Percentiles rank a stretch among this genome's conserved stretches.
phyloP scores from a whole-genome alignment of 2,329 filamentous ascomycete species.

The Ophiocordyceps polyrhachis-furcata region DNA sequence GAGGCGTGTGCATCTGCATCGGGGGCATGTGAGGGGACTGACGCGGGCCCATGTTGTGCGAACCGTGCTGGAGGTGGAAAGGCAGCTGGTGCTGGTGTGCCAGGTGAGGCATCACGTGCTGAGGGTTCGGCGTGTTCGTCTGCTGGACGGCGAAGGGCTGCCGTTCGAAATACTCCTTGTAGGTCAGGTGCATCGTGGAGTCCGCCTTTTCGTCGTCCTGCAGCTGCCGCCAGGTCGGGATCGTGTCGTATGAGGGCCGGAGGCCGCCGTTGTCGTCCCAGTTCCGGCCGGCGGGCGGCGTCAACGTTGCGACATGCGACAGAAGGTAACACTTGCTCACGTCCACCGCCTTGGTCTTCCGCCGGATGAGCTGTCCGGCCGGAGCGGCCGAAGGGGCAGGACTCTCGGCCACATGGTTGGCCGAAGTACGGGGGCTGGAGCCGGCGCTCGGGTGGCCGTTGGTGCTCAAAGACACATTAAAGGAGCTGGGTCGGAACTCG shows the following conservation, averaged over 20 bases:
- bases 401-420: conserved; percentile 26
- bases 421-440: conserved; percentile 51
- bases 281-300: conserved; percentile 34
- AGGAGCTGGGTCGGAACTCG: conserved; percentile 75
- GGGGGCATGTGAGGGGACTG: conserved; percentile 59
- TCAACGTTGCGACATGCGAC: conserved; percentile 32
- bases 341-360: conserved; percentile 54
- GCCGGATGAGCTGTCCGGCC: conserved; percentile 36
- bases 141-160: conserved; percentile 35
- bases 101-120: conserved; percentile 52
- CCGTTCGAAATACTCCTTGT: conserved; percentile 63
- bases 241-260: conserved; percentile 65
- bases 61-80: conserved; percentile 60
- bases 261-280: conserved; percentile 69
- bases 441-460: conserved; percentile 43
- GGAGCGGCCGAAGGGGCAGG: conserved; percentile 6
- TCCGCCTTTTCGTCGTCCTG: conserved; percentile 52
- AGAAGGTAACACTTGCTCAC: conserved; percentile 47
- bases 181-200: conserved; percentile 46
- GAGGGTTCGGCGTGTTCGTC: conserved; percentile 48
- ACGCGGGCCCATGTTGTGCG: conserved; percentile 46
- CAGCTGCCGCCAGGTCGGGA: conserved; percentile 64
- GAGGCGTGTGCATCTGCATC: conserved; percentile 58
- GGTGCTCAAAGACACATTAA: conserved; percentile 66
- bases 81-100: conserved; percentile 73